Evolutionary conservation across 208 protist genomes (phyloP), one percentile per base, ranked within the genome.

Genomic region (Leishmania lainsoni): DNA sequence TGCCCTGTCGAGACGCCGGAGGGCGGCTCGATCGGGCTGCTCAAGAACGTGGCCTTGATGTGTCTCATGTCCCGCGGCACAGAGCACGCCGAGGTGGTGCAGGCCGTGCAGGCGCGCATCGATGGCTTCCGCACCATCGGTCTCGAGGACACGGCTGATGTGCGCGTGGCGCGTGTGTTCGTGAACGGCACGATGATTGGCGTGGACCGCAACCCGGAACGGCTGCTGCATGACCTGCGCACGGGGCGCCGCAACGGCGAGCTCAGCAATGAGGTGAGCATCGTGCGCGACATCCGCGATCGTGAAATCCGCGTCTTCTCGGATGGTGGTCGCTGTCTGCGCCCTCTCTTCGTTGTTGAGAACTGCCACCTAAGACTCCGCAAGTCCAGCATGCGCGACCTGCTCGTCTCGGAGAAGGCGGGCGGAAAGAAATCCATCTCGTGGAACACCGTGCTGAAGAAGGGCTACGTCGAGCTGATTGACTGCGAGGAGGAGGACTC

Each of bases 401-500:
- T 95, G 26, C 82, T 95, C 56, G 81, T 97, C 48, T 93, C 99
- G 39, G 56, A 99, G 42, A 82, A 81, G 52, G 79, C 94, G 10
- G 97, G 98, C 49, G 89, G 88, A 14, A 91, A 85, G 69, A 89
- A 86, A 58, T 86, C 90, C 65, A 90, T 95, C 75, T 93, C 90
- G 66, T 95, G 89, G 89, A 94, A 79, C 76, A 81, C 85, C 69
- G 92, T 92, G 54, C 88, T 93, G 68, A 92, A 91, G 74, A 90
- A 89, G 73, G 89, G 91, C 32, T 92, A 92, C 77, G 90, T 92
- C 12, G 92, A 96, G 81, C 87, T 99, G 5, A 90, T 99, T 26
- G 99, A 99, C 83, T 99, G 99, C 84, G 86, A 99, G 42, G 99
- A 99, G 87, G 99, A 99, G 10, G 99, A 99, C 89, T 99, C 99